These are phyloP conservation scores for Phoma sp. DNA, from an alignment of 2,329 filamentous ascomycete species.

Conservation along the genomic window DNA sequence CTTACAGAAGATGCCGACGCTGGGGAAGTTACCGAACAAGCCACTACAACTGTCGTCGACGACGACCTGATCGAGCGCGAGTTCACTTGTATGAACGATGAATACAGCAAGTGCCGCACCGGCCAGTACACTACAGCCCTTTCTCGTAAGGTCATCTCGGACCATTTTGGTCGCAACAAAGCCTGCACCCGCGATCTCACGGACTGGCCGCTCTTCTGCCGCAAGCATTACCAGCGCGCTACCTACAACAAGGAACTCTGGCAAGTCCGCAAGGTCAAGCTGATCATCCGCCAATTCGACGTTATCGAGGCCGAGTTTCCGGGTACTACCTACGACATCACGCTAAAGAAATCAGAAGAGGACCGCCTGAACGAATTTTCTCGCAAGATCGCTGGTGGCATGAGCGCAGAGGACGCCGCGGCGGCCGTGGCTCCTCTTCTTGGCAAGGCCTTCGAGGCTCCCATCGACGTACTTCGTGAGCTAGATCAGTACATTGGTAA, in stretches of 20 bases:
- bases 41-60: neutral
- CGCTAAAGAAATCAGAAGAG: conserved; percentile 47
- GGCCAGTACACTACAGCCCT: conserved; percentile 44
- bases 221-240: conserved; percentile 52
- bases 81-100: conserved; percentile 44
- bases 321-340: conserved; percentile 41
- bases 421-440: conserved; percentile 16
- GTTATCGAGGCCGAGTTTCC: conserved; percentile 41
- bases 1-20: neutral
- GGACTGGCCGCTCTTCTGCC: conserved; percentile 47
- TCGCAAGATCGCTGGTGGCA: conserved; percentile 29
- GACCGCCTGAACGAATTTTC: conserved; percentile 41
- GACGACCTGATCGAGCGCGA: conserved; percentile 30
- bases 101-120: conserved; percentile 39
- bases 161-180: conserved; percentile 52
- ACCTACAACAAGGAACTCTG: conserved; percentile 47
- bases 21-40: neutral
- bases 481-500: conserved; percentile 34
- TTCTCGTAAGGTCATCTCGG: conserved; percentile 50
- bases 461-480: conserved; percentile 43
- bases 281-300: conserved; percentile 45
- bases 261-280: conserved; percentile 43
- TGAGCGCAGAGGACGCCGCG: conserved; percentile 17
- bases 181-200: conserved; percentile 41
- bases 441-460: conserved; percentile 42